Evolutionary conservation across 1,284 basidiomycete genomes (phyloP).

Genomic region (Apiotrichum akiyoshidainum): DNA sequence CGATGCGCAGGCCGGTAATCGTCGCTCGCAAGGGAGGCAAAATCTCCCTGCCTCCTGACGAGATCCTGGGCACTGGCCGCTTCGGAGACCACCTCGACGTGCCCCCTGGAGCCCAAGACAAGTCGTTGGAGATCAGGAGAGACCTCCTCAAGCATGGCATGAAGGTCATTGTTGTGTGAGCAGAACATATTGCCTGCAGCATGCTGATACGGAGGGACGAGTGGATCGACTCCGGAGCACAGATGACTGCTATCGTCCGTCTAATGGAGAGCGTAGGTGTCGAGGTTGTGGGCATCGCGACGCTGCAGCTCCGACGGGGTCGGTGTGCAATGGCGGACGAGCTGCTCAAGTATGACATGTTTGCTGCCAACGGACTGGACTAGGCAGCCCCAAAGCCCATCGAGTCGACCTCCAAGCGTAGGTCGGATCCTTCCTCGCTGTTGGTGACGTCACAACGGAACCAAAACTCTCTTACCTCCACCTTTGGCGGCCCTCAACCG

Average conservation of each 20-base stretch:
- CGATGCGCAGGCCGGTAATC: conserved; percentile 5
- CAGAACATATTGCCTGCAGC: background rate
- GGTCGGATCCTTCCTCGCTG: too few relatives aligned
- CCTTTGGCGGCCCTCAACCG: background rate
- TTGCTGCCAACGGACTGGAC: conserved; percentile 7
- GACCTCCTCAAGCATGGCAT: conserved; percentile 16
- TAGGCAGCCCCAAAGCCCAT: too few relatives aligned
- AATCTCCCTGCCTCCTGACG: conserved; percentile 8
- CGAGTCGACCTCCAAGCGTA: too few relatives aligned
- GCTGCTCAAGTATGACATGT: conserved; percentile 12
- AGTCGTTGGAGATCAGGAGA: conserved; percentile 15
- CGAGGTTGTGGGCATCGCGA: conserved; percentile 14
- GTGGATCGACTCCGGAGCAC: conserved; percentile 21
- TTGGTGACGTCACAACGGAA: too few relatives aligned
- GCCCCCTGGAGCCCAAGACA: conserved; percentile 1
- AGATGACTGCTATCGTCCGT: conserved; percentile 9
- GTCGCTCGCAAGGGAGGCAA: conserved; percentile 18
- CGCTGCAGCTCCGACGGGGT: conserved; percentile 13
- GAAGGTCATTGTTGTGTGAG: conserved; percentile 20
- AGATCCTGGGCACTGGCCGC: background rate
- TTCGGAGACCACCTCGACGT: conserved; percentile 10
- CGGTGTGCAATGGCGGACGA: conserved; percentile 7
- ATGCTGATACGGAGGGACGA: conserved; percentile 12
- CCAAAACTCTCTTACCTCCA: background rate
- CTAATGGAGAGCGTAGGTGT: conserved; percentile 11